Evolutionary conservation across 805 yeast species (phyloP), one percentile per base, ranked within the genome.

Genomic region (Cyberlindnera xishuangbannaensis): DNA sequence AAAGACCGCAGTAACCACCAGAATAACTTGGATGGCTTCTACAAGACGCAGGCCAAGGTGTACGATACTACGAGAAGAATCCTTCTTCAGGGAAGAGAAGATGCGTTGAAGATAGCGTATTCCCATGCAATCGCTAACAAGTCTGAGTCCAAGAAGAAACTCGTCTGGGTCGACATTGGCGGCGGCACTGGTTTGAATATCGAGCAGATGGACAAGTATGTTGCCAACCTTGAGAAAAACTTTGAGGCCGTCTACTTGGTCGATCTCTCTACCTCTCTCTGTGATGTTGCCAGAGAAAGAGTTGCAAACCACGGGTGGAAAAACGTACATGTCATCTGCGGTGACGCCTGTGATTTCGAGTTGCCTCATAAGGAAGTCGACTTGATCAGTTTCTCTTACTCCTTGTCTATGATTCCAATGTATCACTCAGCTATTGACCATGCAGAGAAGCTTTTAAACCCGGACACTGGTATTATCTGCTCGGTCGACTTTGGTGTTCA

Each of bases 131-230:
- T 41, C 28, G 40, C 51, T 6, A 53, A 42, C 31, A 36, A 40
- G 12, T 18, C 33, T 2, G 63, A 61, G 33, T 56, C 55, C 18
- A 24, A 34, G 27, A 43, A 54, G 25, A 67, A 69, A 31, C 58
- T 79, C 28, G 75, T 79, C 28, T 81, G 88, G 88, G 66, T 81
- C 31, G 88, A 81, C 53, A 71, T 84, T 50, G 95, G 94, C 31
- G 94, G 94, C 20, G 95, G 95, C 16, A 83, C 95, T 6, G 95
- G 94, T 30, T 67, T 76, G 57, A 83, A 83, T 59, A 78, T 83
- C 48, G 92, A 83, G 57, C 67, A 70, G 47, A 83, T 83, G 94
- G 64, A 79, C 52, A 52, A 63, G 27, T 59, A 75, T 28, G 59
- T 71, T 31, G 53, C 57, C 3, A 28, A 40, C 8, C 28, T 58